Percentiles rank a stretch among this genome's conserved stretches.
phyloP scores from a whole-genome alignment of 305 asterid species.

The Solanum hybrid region DNA sequence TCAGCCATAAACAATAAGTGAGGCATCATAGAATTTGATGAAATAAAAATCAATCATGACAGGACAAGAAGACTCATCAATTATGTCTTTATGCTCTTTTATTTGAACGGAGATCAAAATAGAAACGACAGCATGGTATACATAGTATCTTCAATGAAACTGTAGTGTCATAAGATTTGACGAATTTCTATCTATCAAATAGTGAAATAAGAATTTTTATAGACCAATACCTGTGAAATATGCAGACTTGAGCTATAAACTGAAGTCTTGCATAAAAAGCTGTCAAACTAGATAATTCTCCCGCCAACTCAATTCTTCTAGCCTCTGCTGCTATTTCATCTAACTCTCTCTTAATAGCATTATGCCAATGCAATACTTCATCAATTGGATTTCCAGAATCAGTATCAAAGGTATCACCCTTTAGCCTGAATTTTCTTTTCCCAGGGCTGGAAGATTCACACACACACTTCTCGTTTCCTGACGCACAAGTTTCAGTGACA shows the following conservation, averaged over 20 bases:
- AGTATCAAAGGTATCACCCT: conserved; percentile 15
- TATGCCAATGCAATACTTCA: conserved; percentile 42
- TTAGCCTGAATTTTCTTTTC: conserved; percentile 21
- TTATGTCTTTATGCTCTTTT: background rate
- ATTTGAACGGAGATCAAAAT: background rate
- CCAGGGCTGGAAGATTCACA: conserved; percentile 19
- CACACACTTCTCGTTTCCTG: conserved; percentile 14
- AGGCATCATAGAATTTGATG: background rate
- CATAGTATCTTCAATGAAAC: background rate
- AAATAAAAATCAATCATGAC: background rate
- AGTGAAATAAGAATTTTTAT: background rate
- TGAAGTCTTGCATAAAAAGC: conserved; percentile 31
- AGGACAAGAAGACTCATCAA: background rate
- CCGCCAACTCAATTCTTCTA: conserved; percentile 26
- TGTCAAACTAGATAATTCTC: conserved; percentile 32
- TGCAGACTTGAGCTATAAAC: conserved; percentile 40
- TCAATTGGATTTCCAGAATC: conserved; percentile 25
- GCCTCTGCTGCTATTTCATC: conserved; percentile 30
- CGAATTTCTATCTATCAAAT: background rate
- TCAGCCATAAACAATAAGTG: background rate
- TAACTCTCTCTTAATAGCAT: conserved; percentile 32
- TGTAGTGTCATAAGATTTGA: background rate
- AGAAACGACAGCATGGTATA: background rate
- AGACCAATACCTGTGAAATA: conserved; percentile 33
- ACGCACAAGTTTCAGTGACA: background rate